phyloP scores from a whole-genome alignment of 2,329 filamentous ascomycete genomes.

The Curvularia verruculosa region DNA sequence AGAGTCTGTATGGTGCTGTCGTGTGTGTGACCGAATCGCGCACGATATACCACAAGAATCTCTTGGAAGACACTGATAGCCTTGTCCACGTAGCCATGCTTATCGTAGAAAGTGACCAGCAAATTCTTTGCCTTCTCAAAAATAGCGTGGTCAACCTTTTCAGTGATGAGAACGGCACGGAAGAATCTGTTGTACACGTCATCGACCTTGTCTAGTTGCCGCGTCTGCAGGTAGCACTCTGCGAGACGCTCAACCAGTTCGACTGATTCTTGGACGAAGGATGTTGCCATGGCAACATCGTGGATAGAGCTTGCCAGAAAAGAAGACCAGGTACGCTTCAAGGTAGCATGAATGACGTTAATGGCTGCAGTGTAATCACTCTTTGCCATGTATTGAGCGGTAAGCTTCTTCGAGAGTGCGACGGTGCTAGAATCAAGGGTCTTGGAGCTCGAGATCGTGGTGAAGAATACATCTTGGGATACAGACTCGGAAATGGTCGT shows the following conservation, averaged over 20 bases:
- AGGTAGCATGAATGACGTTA: constrained; percentile 53
- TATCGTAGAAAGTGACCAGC: constrained; percentile 49
- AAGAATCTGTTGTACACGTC: constrained; percentile 50
- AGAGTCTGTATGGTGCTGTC: constrained; percentile 55
- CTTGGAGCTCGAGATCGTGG: constrained; percentile 48
- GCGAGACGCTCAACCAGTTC: constrained; percentile 56
- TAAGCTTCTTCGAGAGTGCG: constrained; percentile 50
- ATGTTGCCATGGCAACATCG: constrained; percentile 53
- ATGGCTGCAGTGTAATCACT: constrained; percentile 57
- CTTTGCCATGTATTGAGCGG: constrained; percentile 53
- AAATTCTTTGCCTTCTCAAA: constrained; percentile 45
- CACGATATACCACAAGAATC: constrained; percentile 45
- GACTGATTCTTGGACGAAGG: constrained; percentile 54
- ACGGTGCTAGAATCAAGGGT: constrained; percentile 52
- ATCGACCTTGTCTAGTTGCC: constrained; percentile 47
- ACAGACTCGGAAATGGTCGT: constrained; percentile 51
- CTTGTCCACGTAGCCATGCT: constrained; percentile 47
- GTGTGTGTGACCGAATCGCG: constrained; percentile 44
- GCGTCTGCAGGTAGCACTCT: constrained; percentile 52
- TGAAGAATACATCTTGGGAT: constrained; percentile 54
- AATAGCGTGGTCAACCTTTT: constrained; percentile 35
- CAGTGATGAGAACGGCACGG: constrained; percentile 44
- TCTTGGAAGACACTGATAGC: constrained; percentile 47
- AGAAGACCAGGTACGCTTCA: constrained; percentile 55
- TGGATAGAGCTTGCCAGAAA: constrained; percentile 54